Base-by-base conservation (phyloP, 495 filamentous ascomycete species). In the Aspergillus leporis region DNA sequence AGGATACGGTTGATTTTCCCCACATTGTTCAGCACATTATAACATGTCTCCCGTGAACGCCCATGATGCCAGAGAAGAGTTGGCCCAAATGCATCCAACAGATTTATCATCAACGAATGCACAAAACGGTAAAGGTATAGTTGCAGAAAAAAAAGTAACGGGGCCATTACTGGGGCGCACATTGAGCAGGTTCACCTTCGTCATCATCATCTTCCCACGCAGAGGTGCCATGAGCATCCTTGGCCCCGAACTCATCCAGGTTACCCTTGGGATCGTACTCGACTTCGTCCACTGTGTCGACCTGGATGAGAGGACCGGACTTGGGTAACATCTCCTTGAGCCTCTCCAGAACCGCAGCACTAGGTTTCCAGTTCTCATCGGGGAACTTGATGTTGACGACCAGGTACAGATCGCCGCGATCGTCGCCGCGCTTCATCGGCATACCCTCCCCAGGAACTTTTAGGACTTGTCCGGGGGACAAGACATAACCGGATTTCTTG, bases 401-500 rank as follows among this genome's bases (percentile, higher is more conserved):
- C 30, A 98, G 81, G 71, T 92, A 98, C 8, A 98, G 79, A 66
- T 98, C 92, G 16, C 94, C 94, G 65, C 86, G 90, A 5, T 71
- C 63, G 32, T 98, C 94, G 55, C 85, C 87, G 60, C 87, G 86
- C 81, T 97, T 97, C 58, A 83, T 66, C 7, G 95, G 93, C 94
- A 98, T 98, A 46, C 94, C 94, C 71, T 98, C 94, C 31, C 90
- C 91, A 5, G 79, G 68, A 5, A 98, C 77, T 74, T 91, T 96
- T 59, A 98, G 80, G 14, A 92, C 83, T 64, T 98, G 90, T 16
- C 85, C 87, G 2, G 93, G 91, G 19, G 82, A 84, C 13, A 98
- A 70, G 45, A 96, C 73, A 71, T 89, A 85, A 60, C 92, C 92
- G 47, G 82, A 77, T 3, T 85, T 85, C 59, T 83, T 78, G 10